phyloP scores from a whole-genome alignment of 1,139 yeast species.

The Zygotorulaspora mrakii region DNA sequence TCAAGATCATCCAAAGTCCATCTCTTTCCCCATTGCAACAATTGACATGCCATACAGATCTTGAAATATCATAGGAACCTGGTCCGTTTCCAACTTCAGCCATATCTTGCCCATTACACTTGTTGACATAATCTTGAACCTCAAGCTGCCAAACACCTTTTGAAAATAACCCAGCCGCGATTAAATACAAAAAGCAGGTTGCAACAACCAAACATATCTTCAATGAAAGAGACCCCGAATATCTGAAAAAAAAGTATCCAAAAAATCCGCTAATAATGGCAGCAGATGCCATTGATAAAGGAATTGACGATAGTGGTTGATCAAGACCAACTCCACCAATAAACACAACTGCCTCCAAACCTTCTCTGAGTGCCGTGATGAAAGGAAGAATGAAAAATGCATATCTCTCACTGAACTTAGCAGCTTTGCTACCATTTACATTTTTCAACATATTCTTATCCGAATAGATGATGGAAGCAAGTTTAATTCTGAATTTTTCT shows the following conservation, averaged over 20 bases:
- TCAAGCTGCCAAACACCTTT: constrained; percentile 90
- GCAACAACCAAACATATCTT: constrained; percentile 78
- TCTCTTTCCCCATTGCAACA: constrained; percentile 90
- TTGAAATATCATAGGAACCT: constrained; percentile 81
- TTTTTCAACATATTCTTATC: constrained; percentile 22
- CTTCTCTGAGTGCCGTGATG: constrained; percentile 83
- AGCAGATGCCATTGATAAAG: constrained; percentile 75
- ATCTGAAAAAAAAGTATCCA: constrained; percentile 68
- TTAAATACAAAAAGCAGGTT: constrained; percentile 79
- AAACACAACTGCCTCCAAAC: constrained; percentile 87
- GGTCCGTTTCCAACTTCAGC: constrained; percentile 91
- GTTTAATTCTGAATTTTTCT: constrained; percentile 87
- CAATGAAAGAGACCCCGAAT: constrained; percentile 73
- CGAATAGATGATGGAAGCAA: constrained; percentile 67
- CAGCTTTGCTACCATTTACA: constrained; percentile 21
- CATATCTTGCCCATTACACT: constrained; percentile 79
- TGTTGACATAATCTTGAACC: constrained; percentile 58
- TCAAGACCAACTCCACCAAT: constrained; percentile 84
- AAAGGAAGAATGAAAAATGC: constrained; percentile 81
- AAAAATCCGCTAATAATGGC: constrained; percentile 59
- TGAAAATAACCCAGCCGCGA: constrained; percentile 86
- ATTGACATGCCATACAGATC: constrained; percentile 91
- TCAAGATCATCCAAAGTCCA: constrained; percentile 90
- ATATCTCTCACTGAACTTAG: constrained; percentile 53
- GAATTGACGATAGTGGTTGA: constrained; percentile 73